Percentiles rank a stretch among this genome's conserved stretches.
Evolutionary conservation across 2,329 filamentous ascomycete genomes (phyloP).

Genomic region (Juglanconis juglandina): DNA sequence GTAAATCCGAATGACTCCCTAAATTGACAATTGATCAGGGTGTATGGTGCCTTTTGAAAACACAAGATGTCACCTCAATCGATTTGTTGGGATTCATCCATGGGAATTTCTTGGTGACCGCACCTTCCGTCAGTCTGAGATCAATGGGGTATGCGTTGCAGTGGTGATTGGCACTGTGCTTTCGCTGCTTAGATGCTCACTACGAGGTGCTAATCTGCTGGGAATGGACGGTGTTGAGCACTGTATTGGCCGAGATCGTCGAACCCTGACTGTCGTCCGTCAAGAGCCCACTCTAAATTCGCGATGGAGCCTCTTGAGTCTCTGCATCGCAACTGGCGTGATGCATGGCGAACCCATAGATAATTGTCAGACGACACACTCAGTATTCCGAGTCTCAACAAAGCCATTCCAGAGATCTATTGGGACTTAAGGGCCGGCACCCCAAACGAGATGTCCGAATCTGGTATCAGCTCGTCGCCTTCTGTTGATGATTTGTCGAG

Average conservation of each 20-base stretch:
- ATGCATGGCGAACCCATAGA: not conserved
- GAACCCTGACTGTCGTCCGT: not conserved
- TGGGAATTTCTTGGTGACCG: constrained; percentile 2
- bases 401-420: not conserved
- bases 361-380: not conserved
- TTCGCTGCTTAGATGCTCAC: not conserved
- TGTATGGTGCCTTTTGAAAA: not conserved
- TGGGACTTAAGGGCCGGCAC: no score
- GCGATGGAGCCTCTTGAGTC: not conserved
- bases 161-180: constrained; percentile 5
- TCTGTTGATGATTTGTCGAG: not conserved
- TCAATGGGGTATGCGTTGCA: not conserved
- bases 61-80: no score
- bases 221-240: not conserved
- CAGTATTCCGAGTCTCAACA: not conserved
- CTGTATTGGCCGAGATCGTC: not conserved
- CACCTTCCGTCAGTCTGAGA: constrained; percentile 1
- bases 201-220: no score
- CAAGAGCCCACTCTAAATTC: not conserved
- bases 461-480: not conserved
- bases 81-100: constrained; percentile 13
- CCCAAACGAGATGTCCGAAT: no score
- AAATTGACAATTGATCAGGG: not conserved
- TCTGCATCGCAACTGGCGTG: not conserved
- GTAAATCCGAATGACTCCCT: no score